Evolutionary conservation across 2,329 filamentous ascomycete species (phyloP), one percentile per base, ranked within the genome.

Genomic region (Aureobasidium lini): DNA sequence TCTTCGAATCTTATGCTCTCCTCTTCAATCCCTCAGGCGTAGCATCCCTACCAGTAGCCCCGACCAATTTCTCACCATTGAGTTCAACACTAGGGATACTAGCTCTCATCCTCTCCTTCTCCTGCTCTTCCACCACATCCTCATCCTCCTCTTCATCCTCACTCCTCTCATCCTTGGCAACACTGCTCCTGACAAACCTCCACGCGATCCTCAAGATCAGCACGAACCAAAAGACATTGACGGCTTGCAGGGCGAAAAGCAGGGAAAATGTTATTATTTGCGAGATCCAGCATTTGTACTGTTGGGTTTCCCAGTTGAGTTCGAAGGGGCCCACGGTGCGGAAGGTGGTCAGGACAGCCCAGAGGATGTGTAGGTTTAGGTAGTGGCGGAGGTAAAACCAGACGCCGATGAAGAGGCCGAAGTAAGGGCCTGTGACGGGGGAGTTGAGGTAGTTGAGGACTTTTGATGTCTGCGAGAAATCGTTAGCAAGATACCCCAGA

Each of bases 311-410:
- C 89, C 89, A 93, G 76, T 92, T 82, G 62, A 93, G 77, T 68
- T 84, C 84, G 71, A 84, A 92, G 43, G 88, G 86, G 0, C 88
- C 89, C 60, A 92, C 77, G 43, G 85, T 89, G 66, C 81, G 78
- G 75, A 89, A 91, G 69, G 90, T 84, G 40, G 85, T 89, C 67
- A 91, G 83, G 62, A 91, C 81, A 37, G 87, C 89, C 73, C 78
- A 85, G 68, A 94, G 80, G 72, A 94, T 90, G 68, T 80, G 79
- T 53, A 93, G 80, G 76, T 93, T 93, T 70, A 91, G 79, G 75
- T 85, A 90, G 76, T 97, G 92, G 59, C 92, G 90, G 63, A 93
- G 78, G 77, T 97, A 96, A 69, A 90, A 85, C 92, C 92, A 97
- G 62, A 87, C 79, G 64, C 77, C 77, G 72, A 95, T 87, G 77